phyloP scores from a whole-genome alignment of 2,329 filamentous ascomycete genomes.

The Thielaviopsis euricoi region DNA sequence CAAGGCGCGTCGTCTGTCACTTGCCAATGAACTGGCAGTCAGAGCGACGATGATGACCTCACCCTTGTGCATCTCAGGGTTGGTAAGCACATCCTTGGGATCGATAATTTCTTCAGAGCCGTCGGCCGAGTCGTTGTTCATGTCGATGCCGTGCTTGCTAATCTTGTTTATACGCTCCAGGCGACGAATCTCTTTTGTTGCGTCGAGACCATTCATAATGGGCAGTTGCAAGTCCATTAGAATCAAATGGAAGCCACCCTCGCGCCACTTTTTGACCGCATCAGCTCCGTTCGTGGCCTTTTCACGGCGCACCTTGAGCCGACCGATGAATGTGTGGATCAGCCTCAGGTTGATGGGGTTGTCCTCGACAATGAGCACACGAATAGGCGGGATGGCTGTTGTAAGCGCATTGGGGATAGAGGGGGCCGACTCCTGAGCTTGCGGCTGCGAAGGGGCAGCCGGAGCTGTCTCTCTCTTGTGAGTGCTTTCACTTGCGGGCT shows the following conservation, averaged over 20 bases:
- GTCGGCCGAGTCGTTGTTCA: neutral
- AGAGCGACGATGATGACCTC: conserved; percentile 96
- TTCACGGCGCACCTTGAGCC: conserved; percentile 88
- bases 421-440: neutral
- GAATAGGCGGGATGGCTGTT: conserved; percentile 81
- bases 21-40: conserved; percentile 86
- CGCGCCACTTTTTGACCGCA: conserved; percentile 83
- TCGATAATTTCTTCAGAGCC: conserved; percentile 19
- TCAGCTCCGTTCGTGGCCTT: conserved; percentile 93
- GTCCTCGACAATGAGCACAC: conserved; percentile 93
- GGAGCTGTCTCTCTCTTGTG: conserved; percentile 30
- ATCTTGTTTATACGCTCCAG: conserved; percentile 84
- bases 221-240: conserved; percentile 98
- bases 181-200: conserved; percentile 83
- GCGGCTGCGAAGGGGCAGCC: conserved; percentile 31
- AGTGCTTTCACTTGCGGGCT: neutral
- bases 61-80: conserved; percentile 68
- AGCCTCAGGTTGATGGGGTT: conserved; percentile 95
- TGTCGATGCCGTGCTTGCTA: conserved; percentile 20
- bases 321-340: conserved; percentile 87
- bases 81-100: conserved; percentile 53
- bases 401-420: conserved; percentile 47
- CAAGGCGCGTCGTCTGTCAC: conserved; percentile 84
- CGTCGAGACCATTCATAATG: conserved; percentile 88
- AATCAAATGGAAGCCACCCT: conserved; percentile 85